Conservation (phyloP, 1,284 basidiomycete species). For the Mycena citricolor region DNA sequence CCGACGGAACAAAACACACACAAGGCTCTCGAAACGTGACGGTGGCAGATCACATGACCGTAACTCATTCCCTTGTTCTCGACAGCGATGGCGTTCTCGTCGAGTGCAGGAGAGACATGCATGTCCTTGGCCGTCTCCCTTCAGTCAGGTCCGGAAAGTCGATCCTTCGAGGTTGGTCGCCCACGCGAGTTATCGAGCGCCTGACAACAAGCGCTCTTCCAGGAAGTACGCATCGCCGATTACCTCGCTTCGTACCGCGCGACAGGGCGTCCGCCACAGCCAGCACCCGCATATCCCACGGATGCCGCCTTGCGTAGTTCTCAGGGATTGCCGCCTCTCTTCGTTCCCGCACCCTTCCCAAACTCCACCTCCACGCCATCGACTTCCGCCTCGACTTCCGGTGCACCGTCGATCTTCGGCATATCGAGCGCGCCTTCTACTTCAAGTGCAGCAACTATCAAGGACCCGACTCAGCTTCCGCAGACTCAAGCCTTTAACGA, state of each 20-base stretch:
- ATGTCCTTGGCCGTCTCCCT: constrained; percentile 10
- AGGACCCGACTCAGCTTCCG: constrained; percentile 16
- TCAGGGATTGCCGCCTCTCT: constrained; percentile 19
- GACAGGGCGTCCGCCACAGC: constrained; percentile 16
- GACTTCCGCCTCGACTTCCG: background rate
- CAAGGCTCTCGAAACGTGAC: no score
- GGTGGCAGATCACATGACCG: no score
- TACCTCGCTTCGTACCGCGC: constrained; percentile 19
- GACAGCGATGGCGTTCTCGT: no score
- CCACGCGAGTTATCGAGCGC: no score
- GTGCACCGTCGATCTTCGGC: background rate
- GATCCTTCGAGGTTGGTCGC: constrained; percentile 16
- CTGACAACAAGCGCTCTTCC: background rate
- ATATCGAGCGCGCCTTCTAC: background rate
- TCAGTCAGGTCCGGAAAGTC: constrained; percentile 5
- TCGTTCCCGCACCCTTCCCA: constrained; percentile 16
- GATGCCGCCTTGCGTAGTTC: constrained; percentile 13
- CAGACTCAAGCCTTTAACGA: constrained; percentile 9
- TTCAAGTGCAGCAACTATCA: constrained; percentile 5
- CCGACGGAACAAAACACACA: no score
- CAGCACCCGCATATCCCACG: constrained; percentile 9
- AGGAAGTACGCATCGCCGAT: constrained; percentile 20
- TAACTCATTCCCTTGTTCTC: no score
- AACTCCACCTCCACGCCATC: background rate
- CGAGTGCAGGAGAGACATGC: no score